phyloP scores from a whole-genome alignment of 2,329 filamentous ascomycete species.

The Colletotrichum navitas region DNA sequence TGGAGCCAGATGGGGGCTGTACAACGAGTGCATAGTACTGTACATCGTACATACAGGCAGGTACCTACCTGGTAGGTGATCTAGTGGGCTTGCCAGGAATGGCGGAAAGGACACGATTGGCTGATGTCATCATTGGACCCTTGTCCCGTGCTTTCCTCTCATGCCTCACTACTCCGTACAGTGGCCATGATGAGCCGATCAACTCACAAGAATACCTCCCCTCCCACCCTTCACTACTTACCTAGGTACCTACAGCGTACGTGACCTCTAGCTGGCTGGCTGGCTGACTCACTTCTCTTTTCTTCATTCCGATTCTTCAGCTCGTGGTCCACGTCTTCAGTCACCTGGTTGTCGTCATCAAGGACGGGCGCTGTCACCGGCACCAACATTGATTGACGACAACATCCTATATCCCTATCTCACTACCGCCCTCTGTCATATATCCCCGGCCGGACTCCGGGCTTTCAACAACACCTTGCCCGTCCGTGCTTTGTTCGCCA shows the following conservation, averaged over 20 bases:
- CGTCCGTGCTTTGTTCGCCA: background rate
- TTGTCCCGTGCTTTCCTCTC: background rate
- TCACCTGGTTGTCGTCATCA: background rate
- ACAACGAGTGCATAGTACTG: no score
- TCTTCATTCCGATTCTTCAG: background rate
- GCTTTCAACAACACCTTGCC: background rate
- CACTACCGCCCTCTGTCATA: background rate
- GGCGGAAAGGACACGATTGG: conserved; percentile 26
- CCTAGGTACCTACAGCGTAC: no score
- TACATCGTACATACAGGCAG: no score
- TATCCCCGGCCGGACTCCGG: background rate
- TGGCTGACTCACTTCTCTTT: background rate
- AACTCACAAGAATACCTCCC: background rate
- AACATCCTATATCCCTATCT: background rate
- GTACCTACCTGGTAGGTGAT: no score
- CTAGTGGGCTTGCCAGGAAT: background rate
- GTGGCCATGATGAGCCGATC: conserved; percentile 5
- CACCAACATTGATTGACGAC: background rate
- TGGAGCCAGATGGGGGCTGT: background rate
- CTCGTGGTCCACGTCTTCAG: background rate
- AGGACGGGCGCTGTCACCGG: background rate
- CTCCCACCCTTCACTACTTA: background rate
- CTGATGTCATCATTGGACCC: conserved; percentile 22
- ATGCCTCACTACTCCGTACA: no score
- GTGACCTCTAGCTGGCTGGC: no score